Percentiles rank a stretch among this genome's conserved stretches.
These are phyloP conservation scores for Cercospora berteroae DNA, from an alignment of 2,329 filamentous ascomycete genomes.

Conservation along the genomic window DNA sequence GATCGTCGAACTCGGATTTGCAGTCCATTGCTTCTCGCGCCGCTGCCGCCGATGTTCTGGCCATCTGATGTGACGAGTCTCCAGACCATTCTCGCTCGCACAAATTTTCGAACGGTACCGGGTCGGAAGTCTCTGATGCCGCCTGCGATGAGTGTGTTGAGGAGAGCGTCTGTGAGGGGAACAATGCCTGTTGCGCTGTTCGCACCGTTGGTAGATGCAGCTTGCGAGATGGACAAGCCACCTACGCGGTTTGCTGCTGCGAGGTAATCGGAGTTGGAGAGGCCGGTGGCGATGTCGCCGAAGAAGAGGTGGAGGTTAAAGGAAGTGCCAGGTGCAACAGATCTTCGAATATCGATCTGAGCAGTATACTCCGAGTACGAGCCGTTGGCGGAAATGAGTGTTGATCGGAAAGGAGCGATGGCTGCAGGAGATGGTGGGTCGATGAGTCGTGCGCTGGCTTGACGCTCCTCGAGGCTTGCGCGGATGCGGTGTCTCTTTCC, in stretches of 20 bases:
- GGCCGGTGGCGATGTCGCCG: constrained; percentile 6
- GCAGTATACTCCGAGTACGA: constrained; percentile 14
- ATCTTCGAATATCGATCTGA: constrained; percentile 2
- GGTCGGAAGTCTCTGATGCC: constrained; percentile 13
- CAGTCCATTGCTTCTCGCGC: constrained; percentile 6
- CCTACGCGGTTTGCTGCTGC: constrained; percentile 16
- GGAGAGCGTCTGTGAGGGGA: constrained; percentile 13
- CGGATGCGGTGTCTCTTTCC: not conserved
- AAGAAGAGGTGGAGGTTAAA: constrained; percentile 19
- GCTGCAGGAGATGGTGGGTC: constrained; percentile 1
- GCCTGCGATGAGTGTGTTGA: constrained; percentile 14
- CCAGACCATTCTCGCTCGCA: constrained; percentile 13
- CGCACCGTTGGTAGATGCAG: not conserved
- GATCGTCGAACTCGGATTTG: constrained; percentile 1
- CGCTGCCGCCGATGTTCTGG: constrained; percentile 8
- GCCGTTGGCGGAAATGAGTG: constrained; percentile 10
- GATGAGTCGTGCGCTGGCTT: constrained; percentile 3
- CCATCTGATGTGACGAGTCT: constrained; percentile 12
- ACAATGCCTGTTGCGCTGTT: constrained; percentile 10
- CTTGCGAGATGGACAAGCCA: constrained; percentile 14
- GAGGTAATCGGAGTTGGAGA: constrained; percentile 15
- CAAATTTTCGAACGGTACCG: constrained; percentile 7
- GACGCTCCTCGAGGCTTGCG: not conserved
- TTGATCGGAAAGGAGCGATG: constrained; percentile 10
- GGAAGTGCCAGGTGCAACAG: constrained; percentile 13